These are phyloP conservation scores for Stropharia rugosoannulata DNA, from an alignment of 768 basidiomycete species.

Conservation along the genomic window DNA sequence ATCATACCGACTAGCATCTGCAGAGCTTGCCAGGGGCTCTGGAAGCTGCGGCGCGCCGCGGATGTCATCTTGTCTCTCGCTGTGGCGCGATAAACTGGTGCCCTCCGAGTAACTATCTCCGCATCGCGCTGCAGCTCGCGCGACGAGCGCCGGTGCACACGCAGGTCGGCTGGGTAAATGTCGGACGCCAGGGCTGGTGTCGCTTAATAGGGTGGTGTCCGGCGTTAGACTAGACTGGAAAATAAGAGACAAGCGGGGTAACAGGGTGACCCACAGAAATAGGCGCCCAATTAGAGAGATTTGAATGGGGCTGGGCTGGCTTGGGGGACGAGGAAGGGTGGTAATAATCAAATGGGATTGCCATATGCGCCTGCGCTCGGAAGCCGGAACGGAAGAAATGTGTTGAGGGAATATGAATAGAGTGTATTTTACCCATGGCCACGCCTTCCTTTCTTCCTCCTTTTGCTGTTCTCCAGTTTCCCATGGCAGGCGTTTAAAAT, in stretches of 20 bases:
- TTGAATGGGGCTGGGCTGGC: background rate
- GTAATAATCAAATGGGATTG: conserved; percentile 4
- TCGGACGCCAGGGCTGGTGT: background rate
- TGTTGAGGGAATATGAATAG: conserved; percentile 5
- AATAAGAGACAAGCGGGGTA: too few relatives aligned
- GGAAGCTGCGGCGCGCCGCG: background rate
- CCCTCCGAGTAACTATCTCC: too few relatives aligned
- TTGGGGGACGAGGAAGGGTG: background rate
- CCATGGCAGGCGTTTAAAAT: conserved; percentile 5
- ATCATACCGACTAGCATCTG: background rate
- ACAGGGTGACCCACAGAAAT: background rate
- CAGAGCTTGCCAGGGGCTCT: background rate
- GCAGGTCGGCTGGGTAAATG: background rate
- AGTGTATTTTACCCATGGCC: conserved; percentile 7
- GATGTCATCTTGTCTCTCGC: too few relatives aligned
- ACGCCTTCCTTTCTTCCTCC: conserved; percentile 1
- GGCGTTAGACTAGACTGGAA: background rate
- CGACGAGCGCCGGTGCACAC: too few relatives aligned
- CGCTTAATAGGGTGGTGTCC: background rate
- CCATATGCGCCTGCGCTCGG: conserved; percentile 4
- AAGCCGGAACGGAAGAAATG: conserved; percentile 7
- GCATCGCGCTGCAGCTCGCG: too few relatives aligned
- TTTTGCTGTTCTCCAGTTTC: conserved; percentile 7
- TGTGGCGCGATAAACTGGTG: too few relatives aligned
- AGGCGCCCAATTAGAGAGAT: background rate